A percentile compares a stretch with the other conserved stretches of the same genome.
These are phyloP conservation scores for Thielaviopsis ethacetica DNA, from an alignment of 2,329 filamentous ascomycete species.

Conservation along the genomic window DNA sequence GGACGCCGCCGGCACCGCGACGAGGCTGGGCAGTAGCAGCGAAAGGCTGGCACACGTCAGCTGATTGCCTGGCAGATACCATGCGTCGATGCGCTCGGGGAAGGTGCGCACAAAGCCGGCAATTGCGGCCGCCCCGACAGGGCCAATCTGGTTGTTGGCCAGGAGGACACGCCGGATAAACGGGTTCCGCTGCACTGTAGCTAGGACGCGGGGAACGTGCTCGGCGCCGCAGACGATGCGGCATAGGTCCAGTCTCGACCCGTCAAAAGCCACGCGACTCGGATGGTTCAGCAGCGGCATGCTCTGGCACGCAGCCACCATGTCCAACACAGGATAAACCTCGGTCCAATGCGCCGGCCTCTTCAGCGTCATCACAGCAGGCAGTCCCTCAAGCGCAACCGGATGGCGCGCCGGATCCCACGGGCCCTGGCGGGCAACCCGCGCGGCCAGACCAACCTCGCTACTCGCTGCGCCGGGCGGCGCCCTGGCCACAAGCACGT, in stretches of 20 bases:
- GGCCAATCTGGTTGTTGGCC: conserved; percentile 38
- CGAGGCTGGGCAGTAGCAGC: conserved; percentile 28
- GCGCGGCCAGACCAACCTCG: conserved; percentile 16
- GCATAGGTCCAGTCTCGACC: conserved; percentile 37
- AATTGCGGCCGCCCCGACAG: conserved; percentile 28
- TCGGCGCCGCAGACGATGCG: conserved; percentile 37
- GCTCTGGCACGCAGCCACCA: conserved; percentile 8
- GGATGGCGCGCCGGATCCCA: conserved; percentile 19
- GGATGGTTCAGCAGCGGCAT: conserved; percentile 18
- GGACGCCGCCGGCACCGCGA: conserved; percentile 16
- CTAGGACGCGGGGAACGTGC: conserved; percentile 33
- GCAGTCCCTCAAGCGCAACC: conserved; percentile 19
- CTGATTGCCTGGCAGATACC: conserved; percentile 39
- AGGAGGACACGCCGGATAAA: conserved; percentile 35
- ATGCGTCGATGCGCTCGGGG: conserved; percentile 34
- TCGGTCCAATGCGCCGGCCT: conserved; percentile 18
- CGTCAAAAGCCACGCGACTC: conserved; percentile 29
- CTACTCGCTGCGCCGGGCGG: conserved; percentile 4
- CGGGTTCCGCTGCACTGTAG: conserved; percentile 28
- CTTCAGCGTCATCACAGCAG: conserved; percentile 22
- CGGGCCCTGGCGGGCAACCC: conserved; percentile 20
- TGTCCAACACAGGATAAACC: conserved; percentile 20
- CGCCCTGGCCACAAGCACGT: conserved; percentile 17
- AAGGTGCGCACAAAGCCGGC: conserved; percentile 27
- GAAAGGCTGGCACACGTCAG: conserved; percentile 28